phyloP scores from a whole-genome alignment of 208 protist genomes.

The Leptomonas seymouri region DNA sequence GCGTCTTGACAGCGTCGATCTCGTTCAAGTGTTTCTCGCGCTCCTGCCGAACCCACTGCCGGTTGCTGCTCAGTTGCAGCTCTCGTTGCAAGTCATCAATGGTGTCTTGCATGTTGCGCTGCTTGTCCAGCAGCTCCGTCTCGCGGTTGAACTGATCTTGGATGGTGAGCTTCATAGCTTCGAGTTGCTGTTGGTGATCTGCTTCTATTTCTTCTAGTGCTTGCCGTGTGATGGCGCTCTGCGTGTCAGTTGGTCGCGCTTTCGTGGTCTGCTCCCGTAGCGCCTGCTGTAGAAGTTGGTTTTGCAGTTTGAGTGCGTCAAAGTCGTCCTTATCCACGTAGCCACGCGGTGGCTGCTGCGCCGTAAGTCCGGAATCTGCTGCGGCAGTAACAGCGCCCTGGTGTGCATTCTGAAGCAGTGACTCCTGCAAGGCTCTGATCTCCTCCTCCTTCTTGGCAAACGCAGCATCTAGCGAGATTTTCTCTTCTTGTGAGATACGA shows the following conservation, averaged over 20 bases:
- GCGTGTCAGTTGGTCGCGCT: slow-evolving; percentile 28
- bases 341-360: slow-evolving; percentile 15
- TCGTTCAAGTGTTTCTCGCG: slow-evolving; percentile 39
- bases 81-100: slow-evolving; percentile 47
- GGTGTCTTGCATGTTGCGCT: slow-evolving; percentile 35
- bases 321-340: slow-evolving; percentile 68
- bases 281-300: slow-evolving; percentile 58
- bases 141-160: slow-evolving; percentile 53
- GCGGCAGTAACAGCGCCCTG: not conserved
- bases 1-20: slow-evolving; percentile 28
- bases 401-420: slow-evolving; percentile 14
- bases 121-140: slow-evolving; percentile 35
- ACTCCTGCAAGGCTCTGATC: slow-evolving; percentile 42
- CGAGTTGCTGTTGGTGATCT: slow-evolving; percentile 68
- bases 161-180: slow-evolving; percentile 64
- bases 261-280: slow-evolving; percentile 44
- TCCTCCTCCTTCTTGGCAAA: slow-evolving; percentile 42
- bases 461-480: slow-evolving; percentile 27
- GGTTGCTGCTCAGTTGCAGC: slow-evolving; percentile 36
- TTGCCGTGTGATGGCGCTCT: slow-evolving; percentile 36
- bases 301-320: slow-evolving; percentile 56
- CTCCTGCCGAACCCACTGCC: slow-evolving; percentile 50
- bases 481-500: slow-evolving; percentile 39
- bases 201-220: slow-evolving; percentile 58
- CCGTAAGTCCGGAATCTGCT: not conserved